Base-by-base conservation (phyloP, 192 early-diverging fungal species). In the Pilaira anomala region DNA sequence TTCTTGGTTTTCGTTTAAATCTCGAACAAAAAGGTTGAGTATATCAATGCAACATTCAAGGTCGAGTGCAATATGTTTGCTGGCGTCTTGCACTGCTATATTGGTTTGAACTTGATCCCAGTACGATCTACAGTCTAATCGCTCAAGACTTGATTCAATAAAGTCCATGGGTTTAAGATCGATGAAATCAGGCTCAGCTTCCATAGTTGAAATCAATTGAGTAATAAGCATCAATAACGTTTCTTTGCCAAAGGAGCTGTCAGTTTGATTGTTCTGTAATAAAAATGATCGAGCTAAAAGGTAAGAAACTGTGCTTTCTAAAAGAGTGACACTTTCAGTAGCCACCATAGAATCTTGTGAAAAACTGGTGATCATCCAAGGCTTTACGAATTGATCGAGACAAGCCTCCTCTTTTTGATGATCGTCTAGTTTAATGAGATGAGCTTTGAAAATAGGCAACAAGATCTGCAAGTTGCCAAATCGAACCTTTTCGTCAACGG, bases 391-490 rank as follows among this genome's bases (percentile, higher is more conserved):
- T 1, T 45, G 28, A 25, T 59, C 28, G 0, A 67, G 28, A 25
- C 65, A 66, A 8, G 53, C 52, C 12, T 65, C 59, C 19, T 41
- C 45, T 9, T 70, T 41, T 50, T 63, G 25, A 16, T 41, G 14
- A 22, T 61, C 25, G 7, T 63, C 60, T 7, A 65, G 42, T 40
- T 52, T 49, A 4, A 48, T 9, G 14, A 69, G 30, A 22, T 67
- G 55, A 28, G 71, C 71, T 24, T 62, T 58, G 49, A 73, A 52
- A 0, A 53, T 63, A 5, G 71, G 71, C 1, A 73, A 26, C 25
- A 73, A n/a, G 14, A 73, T 45, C 49, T 73, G 65, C 8, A 73
- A 25, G 18, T 61, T 73, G 12, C 71, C 71, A 52, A 67, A 73
- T 7, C 71, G 46, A 13, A 52, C 62, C 40, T 62, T 67, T 53